Percentiles rank a stretch among this genome's conserved stretches.
These are phyloP conservation scores for Phaeosphaeria sp. DNA, from an alignment of 2,329 filamentous ascomycete species.

Conservation along the genomic window DNA sequence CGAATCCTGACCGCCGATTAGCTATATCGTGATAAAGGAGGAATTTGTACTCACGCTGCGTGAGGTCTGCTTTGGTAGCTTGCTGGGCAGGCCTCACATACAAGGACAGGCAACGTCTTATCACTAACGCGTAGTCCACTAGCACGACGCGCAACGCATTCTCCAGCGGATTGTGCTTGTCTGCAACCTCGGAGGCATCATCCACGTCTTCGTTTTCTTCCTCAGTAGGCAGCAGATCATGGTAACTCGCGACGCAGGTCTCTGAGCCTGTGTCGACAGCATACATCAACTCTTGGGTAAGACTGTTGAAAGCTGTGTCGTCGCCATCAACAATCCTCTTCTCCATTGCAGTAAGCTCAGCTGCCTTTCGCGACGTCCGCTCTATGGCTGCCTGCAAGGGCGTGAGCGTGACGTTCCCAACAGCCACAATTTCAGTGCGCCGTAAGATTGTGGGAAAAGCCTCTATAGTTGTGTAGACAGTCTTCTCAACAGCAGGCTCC, in stretches of 20 bases:
- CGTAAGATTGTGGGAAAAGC: conserved; percentile 89
- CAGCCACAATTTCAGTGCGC: conserved; percentile 80
- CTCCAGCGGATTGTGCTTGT: conserved; percentile 64
- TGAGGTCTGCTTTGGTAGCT: conserved; percentile 66
- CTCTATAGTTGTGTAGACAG: conserved; percentile 82
- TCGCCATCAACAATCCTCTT: conserved; percentile 76
- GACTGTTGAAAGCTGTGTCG: conserved; percentile 69
- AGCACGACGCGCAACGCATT: conserved; percentile 84
- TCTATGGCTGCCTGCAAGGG: conserved; percentile 90
- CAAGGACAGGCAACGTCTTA: conserved; percentile 79
- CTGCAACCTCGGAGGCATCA: conserved; percentile 39
- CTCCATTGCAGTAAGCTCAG: conserved; percentile 80
- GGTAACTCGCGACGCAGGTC: conserved; percentile 80
- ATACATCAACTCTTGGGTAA: conserved; percentile 78
- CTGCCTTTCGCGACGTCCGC: conserved; percentile 87
- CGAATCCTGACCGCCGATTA: conserved; percentile 50
- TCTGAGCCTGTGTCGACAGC: conserved; percentile 77
- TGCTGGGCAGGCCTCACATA: conserved; percentile 70
- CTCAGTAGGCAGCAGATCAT: conserved; percentile 70
- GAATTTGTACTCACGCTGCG: conserved; percentile 63
- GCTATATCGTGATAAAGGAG: conserved; percentile 13
- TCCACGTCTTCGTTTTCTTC: conserved; percentile 48
- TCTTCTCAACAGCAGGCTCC: conserved; percentile 83
- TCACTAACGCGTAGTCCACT: conserved; percentile 85
- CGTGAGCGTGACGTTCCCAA: conserved; percentile 70